Evolutionary conservation across 345 rosid genomes (phyloP).

Genomic region (Salix caprea): DNA sequence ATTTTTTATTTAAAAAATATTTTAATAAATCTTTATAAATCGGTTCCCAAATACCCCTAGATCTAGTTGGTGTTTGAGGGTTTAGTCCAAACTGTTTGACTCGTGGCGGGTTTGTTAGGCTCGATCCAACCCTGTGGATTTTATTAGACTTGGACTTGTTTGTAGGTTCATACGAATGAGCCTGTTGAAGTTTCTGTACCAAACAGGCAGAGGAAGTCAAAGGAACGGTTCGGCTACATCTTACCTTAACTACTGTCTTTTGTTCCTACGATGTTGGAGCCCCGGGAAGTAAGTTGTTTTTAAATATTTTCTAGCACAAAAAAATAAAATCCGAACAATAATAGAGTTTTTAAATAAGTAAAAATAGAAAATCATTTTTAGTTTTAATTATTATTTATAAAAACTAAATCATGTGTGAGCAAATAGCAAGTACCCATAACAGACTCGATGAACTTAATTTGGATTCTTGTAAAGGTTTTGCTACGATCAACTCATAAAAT

Average conservation of each 20-base stretch:
- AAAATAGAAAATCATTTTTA: too few species aligned
- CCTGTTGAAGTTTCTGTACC: not conserved
- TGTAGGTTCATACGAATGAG: not conserved
- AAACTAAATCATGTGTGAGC: too few species aligned
- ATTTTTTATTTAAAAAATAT: too few species aligned
- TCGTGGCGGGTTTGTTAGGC: not conserved
- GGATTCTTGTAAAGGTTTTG: not conserved
- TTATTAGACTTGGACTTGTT: not conserved
- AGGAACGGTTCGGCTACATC: conserved; percentile 52
- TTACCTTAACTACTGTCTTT: conserved; percentile 14
- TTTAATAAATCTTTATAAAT: too few species aligned
- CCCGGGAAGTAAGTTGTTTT: too few species aligned
- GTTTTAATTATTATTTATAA: too few species aligned
- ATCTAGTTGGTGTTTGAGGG: conserved; percentile 26
- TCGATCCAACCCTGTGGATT: conserved; percentile 22
- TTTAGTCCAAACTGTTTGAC: not conserved
- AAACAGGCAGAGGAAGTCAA: conserved; percentile 26
- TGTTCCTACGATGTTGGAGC: too few species aligned
- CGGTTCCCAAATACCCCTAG: not conserved
- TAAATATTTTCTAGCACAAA: too few species aligned
- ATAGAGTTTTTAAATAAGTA: too few species aligned
- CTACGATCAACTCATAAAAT: not conserved
- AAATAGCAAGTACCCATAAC: not conserved
- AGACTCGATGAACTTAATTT: not conserved
- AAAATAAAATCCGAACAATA: too few species aligned